These are phyloP conservation scores for Polyporus arcularius DNA, from an alignment of 768 basidiomycete species.

Conservation along the genomic window DNA sequence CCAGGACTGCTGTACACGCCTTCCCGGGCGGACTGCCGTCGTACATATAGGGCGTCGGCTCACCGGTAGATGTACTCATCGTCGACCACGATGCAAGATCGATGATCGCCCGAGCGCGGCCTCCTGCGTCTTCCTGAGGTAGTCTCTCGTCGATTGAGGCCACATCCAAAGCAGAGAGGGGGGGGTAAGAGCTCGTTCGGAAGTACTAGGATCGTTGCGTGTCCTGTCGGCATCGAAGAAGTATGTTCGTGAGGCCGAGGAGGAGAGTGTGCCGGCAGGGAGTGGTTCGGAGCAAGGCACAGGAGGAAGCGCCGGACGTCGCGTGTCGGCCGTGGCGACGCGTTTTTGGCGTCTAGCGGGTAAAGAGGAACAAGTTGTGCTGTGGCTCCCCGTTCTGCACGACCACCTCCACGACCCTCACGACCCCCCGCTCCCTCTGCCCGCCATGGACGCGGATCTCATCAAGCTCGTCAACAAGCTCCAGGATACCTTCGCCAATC, in stretches of 20 bases:
- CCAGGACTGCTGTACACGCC: too few relatives aligned
- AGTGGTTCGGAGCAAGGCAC: not conserved
- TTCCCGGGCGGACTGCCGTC: too few relatives aligned
- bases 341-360: constrained; percentile 15
- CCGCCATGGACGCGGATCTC: constrained; percentile 86
- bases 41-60: too few relatives aligned
- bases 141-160: too few relatives aligned
- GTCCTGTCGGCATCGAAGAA: not conserved
- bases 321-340: constrained; percentile 21
- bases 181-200: not conserved
- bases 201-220: not conserved
- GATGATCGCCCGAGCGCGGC: too few relatives aligned
- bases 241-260: not conserved
- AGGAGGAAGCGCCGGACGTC: constrained; percentile 6
- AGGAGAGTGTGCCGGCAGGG: not conserved
- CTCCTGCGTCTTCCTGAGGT: too few relatives aligned
- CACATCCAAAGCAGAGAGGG: not conserved
- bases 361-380: not conserved
- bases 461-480: constrained; percentile 95
- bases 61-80: too few relatives aligned
- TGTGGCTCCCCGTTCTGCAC: not conserved
- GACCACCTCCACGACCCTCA: constrained; percentile 16
- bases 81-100: too few relatives aligned
- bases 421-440: constrained; percentile 11
- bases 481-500: constrained; percentile 88